These are phyloP conservation scores for Penstemon eatonii DNA, from an alignment of 257 asterid genomes.

Conservation along the genomic window DNA sequence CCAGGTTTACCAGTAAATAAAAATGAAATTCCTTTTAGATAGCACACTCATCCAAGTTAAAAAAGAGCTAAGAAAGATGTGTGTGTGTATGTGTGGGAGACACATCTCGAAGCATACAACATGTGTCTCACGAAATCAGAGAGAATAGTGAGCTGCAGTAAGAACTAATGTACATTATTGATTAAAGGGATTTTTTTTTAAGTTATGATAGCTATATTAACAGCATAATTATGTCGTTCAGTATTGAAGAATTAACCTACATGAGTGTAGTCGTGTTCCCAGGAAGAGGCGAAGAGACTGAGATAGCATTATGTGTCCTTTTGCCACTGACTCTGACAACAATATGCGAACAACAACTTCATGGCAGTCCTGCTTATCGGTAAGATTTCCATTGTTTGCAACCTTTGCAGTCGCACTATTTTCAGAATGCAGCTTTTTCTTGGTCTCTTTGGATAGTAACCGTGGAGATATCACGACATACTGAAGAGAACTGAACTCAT, in stretches of 20 bases:
- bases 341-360: constrained; percentile 52
- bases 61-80: not conserved
- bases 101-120: not conserved
- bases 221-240: constrained; percentile 17
- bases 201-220: constrained; percentile 8
- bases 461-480: constrained; percentile 62
- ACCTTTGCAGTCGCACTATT: constrained; percentile 51
- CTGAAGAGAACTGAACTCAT: constrained; percentile 61
- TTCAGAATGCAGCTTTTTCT: constrained; percentile 45
- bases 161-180: constrained; percentile 17
- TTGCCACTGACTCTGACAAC: constrained; percentile 74
- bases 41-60: not conserved
- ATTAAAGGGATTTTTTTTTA: constrained; percentile 5
- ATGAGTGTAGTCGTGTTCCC: constrained; percentile 79
- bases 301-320: constrained; percentile 89
- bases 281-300: constrained; percentile 81
- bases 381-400: constrained; percentile 38
- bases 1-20: not conserved
- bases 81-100: not conserved
- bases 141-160: not conserved
- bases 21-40: not conserved
- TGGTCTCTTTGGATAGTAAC: constrained; percentile 42
- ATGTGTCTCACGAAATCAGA: not conserved
- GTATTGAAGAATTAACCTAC: constrained; percentile 54
- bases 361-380: constrained; percentile 37